A percentile compares a stretch with the other conserved stretches of the same genome.
phyloP scores from a whole-genome alignment of 495 filamentous ascomycete genomes.

The Neohortaea acidophila region DNA sequence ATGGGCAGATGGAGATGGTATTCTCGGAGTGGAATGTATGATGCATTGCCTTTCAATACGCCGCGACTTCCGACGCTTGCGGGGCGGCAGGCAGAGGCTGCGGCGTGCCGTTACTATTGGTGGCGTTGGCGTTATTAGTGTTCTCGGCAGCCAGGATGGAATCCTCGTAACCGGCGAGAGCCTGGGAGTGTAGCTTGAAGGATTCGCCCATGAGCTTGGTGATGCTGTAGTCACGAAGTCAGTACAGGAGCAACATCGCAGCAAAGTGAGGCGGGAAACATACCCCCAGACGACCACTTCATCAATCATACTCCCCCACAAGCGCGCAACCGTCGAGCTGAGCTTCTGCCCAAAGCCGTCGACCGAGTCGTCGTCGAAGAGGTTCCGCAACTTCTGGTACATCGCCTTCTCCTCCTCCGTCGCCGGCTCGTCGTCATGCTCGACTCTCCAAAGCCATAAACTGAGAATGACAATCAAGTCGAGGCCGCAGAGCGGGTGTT shows the following conservation, averaged over 20 bases:
- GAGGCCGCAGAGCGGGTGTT: constrained; percentile 91
- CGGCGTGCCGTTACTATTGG: constrained; percentile 1
- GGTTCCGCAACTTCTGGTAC: constrained; percentile 85
- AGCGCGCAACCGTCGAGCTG: constrained; percentile 79
- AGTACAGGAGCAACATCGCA: background rate
- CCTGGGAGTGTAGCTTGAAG: constrained; percentile 92
- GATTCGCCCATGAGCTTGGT: constrained; percentile 96
- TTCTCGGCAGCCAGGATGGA: constrained; percentile 20
- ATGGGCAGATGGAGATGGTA: too few relatives aligned
- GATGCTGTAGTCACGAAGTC: constrained; percentile 43
- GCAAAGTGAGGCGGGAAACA: constrained; percentile 24
- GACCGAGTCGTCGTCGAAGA: constrained; percentile 81
- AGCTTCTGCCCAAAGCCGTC: constrained; percentile 65
- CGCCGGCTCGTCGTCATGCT: constrained; percentile 93
- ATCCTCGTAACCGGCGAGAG: constrained; percentile 85
- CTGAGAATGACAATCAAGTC: constrained; percentile 98
- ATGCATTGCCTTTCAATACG: constrained; percentile 12
- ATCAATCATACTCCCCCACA: constrained; percentile 97
- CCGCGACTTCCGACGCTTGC: constrained; percentile 12
- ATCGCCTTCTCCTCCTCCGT: constrained; percentile 82
- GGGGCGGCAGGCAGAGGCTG: background rate
- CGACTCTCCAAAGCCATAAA: constrained; percentile 94
- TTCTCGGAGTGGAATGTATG: too few relatives aligned
- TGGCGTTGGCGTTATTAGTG: constrained; percentile 2
- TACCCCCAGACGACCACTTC: constrained; percentile 98